phyloP scores from a whole-genome alignment of 257 asterid genomes.

The Solanum okadae region DNA sequence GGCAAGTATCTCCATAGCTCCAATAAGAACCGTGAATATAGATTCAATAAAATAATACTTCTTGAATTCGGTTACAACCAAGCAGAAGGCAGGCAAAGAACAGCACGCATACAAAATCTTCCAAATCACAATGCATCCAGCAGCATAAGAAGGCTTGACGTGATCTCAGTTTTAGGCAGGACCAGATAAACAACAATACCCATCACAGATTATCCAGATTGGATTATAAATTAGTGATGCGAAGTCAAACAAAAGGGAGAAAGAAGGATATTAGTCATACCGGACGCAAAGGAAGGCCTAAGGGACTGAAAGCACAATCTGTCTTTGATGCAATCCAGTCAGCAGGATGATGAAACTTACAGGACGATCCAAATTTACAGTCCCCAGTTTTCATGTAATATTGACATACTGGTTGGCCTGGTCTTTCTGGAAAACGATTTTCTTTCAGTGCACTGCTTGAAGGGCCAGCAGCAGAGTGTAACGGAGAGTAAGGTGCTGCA shows the following conservation, averaged over 20 bases:
- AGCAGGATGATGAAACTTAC: slow-evolving; percentile 81
- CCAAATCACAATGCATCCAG: not conserved
- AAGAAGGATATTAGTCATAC: slow-evolving; percentile 27
- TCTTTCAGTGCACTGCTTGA: slow-evolving; percentile 25
- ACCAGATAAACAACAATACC: not conserved
- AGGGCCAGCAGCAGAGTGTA: slow-evolving; percentile 40
- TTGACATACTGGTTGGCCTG: slow-evolving; percentile 69
- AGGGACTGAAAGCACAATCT: slow-evolving; percentile 46
- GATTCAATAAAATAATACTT: not conserved
- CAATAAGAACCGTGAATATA: not conserved
- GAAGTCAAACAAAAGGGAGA: not conserved
- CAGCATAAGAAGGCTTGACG: not conserved
- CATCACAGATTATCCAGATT: not conserved
- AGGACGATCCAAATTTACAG: slow-evolving; percentile 74
- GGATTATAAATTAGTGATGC: not conserved
- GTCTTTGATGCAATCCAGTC: slow-evolving; percentile 37
- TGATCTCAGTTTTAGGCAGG: not conserved
- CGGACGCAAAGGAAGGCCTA: slow-evolving; percentile 87
- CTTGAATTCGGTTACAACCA: not conserved
- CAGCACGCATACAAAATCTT: not conserved
- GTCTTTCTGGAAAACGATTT: slow-evolving; percentile 60
- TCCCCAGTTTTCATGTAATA: slow-evolving; percentile 83
- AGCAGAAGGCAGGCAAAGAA: not conserved
- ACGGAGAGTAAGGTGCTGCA: slow-evolving; percentile 39
- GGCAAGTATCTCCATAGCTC: not conserved